phyloP scores from a whole-genome alignment of 1,284 basidiomycete species.

The Cryptococcus sp. region DNA sequence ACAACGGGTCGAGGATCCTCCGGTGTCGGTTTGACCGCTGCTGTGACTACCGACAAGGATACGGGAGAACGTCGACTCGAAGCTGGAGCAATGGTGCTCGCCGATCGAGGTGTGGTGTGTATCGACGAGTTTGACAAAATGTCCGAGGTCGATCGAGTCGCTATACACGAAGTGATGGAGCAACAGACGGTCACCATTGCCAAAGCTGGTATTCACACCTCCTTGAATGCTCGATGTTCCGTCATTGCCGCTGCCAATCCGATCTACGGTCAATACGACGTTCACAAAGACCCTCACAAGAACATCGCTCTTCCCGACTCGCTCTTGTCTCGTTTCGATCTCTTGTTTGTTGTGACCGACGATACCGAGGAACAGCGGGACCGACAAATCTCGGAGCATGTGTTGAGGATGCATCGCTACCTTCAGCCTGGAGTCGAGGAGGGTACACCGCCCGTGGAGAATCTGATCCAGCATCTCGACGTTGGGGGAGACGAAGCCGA shows the following conservation, averaged over 20 bases:
- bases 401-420: slow-evolving; percentile 95
- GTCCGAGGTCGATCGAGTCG: slow-evolving; percentile 98
- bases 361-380: slow-evolving; percentile 95
- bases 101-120: slow-evolving; percentile 98
- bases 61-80: slow-evolving; percentile 93
- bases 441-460: slow-evolving; percentile 79
- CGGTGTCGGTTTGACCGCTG: slow-evolving; percentile 98
- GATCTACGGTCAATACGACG: slow-evolving; percentile 98
- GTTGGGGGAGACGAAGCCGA: slow-evolving; percentile 63
- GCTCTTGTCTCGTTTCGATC: slow-evolving; percentile 95
- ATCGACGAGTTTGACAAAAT: slow-evolving; percentile 99
- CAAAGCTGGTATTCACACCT: slow-evolving; percentile 98
- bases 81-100: slow-evolving; percentile 98
- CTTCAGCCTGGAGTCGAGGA: slow-evolving; percentile 94
- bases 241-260: slow-evolving; percentile 98
- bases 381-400: slow-evolving; percentile 93
- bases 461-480: slow-evolving; percentile 75
- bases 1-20: slow-evolving; percentile 97
- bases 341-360: slow-evolving; percentile 96
- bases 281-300: slow-evolving; percentile 98
- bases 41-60: slow-evolving; percentile 96
- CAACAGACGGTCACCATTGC: slow-evolving; percentile 99
- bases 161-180: slow-evolving; percentile 99
- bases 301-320: slow-evolving; percentile 99
- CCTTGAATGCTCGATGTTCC: slow-evolving; percentile 93